These are phyloP conservation scores for Eucalyptus shirleyi DNA, from an alignment of 345 rosid species.

Conservation along the genomic window DNA sequence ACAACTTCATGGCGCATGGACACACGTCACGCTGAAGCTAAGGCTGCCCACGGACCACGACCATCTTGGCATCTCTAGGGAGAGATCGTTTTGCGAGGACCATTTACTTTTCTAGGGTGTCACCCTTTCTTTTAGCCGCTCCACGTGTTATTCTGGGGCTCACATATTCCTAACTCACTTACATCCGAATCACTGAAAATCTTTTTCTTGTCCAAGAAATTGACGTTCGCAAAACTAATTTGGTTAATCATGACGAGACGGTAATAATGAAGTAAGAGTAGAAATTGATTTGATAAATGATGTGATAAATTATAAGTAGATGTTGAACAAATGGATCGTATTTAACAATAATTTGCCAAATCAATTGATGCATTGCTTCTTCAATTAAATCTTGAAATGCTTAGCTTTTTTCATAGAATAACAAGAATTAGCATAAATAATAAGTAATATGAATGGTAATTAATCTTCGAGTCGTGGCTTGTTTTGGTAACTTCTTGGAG, in stretches of 20 bases:
- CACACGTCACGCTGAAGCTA: background rate
- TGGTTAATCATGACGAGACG: background rate
- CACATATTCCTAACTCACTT: background rate
- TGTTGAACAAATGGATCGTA: background rate
- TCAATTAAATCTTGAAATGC: background rate
- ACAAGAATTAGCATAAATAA: background rate
- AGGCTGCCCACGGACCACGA: too few species aligned
- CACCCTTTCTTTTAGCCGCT: background rate
- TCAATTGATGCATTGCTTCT: background rate
- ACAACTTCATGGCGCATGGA: background rate
- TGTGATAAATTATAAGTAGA: too few species aligned
- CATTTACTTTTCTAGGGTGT: accelerated
- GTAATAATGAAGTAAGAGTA: background rate
- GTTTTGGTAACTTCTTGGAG: background rate
- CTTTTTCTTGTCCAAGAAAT: background rate
- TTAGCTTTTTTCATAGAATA: background rate
- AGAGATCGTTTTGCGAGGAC: background rate
- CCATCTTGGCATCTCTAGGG: too few species aligned
- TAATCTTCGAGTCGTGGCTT: background rate
- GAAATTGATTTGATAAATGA: too few species aligned
- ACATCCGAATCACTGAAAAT: background rate
- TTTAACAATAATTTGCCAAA: background rate
- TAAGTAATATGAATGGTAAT: background rate
- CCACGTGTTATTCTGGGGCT: background rate
- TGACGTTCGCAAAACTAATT: background rate